Evolutionary conservation across 805 yeast genomes (phyloP).

Genomic region (Zygoascus tannicola): DNA sequence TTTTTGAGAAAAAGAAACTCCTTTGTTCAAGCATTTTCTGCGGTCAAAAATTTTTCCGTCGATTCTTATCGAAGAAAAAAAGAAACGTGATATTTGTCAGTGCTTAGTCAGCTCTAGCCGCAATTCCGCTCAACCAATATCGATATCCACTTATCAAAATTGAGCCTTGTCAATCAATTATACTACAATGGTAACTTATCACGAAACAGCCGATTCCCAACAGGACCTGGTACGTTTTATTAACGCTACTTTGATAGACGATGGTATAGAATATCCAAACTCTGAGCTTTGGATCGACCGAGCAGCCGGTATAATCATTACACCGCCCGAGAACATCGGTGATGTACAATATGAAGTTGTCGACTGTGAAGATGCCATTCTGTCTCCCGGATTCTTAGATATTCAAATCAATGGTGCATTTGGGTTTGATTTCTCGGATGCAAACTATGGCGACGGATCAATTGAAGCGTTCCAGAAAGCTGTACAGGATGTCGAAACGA

Average conservation of each 20-base stretch:
- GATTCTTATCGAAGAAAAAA: too few species aligned
- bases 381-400: constrained; percentile 50
- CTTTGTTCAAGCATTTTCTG: too few species aligned
- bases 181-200: not conserved
- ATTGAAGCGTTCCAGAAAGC: constrained; percentile 16
- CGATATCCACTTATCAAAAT: too few species aligned
- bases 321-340: constrained; percentile 18
- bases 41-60: too few species aligned
- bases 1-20: too few species aligned
- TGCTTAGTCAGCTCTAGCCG: too few species aligned
- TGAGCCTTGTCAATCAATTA: too few species aligned
- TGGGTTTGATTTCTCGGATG: constrained; percentile 43
- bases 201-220: not conserved
- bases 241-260: constrained; percentile 19
- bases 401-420: constrained; percentile 51
- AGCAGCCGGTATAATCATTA: constrained; percentile 34
- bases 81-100: too few species aligned
- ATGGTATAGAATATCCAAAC: constrained; percentile 19
- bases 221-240: constrained; percentile 9
- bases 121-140: too few species aligned
- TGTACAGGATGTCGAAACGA: constrained; percentile 12
- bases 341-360: constrained; percentile 22
- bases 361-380: constrained; percentile 39
- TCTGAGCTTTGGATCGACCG: constrained; percentile 38
- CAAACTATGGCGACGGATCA: constrained; percentile 26